A percentile compares a stretch with the other conserved stretches of the same genome.
phyloP scores from a whole-genome alignment of 371 early-diverging fungal genomes.

The Mortierella sp. region DNA sequence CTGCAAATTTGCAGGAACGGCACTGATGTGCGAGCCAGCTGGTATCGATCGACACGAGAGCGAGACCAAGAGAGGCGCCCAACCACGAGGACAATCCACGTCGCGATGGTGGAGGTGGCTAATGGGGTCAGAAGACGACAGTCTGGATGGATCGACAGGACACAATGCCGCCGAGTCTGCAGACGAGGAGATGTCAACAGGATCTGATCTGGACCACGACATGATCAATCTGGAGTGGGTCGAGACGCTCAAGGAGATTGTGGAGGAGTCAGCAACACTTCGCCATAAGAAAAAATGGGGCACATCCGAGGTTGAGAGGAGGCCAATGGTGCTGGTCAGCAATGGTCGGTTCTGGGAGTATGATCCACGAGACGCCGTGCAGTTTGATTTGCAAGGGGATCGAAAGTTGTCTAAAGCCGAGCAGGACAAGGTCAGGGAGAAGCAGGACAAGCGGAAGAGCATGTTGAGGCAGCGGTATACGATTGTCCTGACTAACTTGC shows the following conservation, averaged over 20 bases:
- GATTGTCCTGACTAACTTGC: slow-evolving; percentile 30
- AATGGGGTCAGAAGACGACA: slow-evolving; percentile 5
- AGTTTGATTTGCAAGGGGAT: background rate
- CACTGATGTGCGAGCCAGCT: slow-evolving; percentile 42
- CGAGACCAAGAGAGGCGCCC: background rate
- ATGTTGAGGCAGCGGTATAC: slow-evolving; percentile 39
- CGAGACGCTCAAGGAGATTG: slow-evolving; percentile 20
- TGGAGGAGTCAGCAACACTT: slow-evolving; percentile 11
- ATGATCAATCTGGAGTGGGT: slow-evolving; percentile 50
- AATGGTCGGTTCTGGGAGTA: slow-evolving; percentile 48
- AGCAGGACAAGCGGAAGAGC: slow-evolving; percentile 28
- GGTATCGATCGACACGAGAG: background rate
- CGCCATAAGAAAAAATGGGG: background rate
- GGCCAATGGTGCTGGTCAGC: slow-evolving; percentile 37
- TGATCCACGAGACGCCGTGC: slow-evolving; percentile 30
- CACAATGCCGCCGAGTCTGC: slow-evolving; percentile 9
- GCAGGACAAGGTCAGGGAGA: slow-evolving; percentile 11
- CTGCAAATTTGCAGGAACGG: slow-evolving; percentile 34
- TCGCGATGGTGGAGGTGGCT: slow-evolving; percentile 40
- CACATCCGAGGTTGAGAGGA: slow-evolving; percentile 8
- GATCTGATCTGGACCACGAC: slow-evolving; percentile 46
- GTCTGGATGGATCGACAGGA: background rate
- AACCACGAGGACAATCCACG: background rate
- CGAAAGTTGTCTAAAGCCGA: slow-evolving; percentile 31
- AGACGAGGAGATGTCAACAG: slow-evolving; percentile 26